Evolutionary conservation across 129 eudicot species (phyloP).

Genomic region (Artemisia annua): DNA sequence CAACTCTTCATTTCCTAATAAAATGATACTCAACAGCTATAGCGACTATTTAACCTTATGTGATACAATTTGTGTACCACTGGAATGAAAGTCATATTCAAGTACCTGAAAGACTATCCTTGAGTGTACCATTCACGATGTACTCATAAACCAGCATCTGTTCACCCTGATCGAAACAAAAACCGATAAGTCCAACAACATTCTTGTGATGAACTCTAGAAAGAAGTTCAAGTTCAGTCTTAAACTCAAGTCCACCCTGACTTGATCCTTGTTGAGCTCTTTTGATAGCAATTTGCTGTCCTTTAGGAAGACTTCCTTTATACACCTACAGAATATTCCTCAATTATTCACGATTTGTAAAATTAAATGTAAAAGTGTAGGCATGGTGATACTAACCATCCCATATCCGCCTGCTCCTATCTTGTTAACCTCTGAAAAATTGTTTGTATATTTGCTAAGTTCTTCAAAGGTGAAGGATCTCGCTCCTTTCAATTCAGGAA

Average conservation of each 20-base stretch:
- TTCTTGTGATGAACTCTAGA: constrained; percentile 57
- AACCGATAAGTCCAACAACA: constrained; percentile 45
- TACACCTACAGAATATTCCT: constrained; percentile 38
- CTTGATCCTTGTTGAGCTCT: constrained; percentile 48
- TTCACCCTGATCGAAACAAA: constrained; percentile 49
- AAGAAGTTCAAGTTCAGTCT: constrained; percentile 54
- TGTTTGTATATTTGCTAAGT: constrained; percentile 46
- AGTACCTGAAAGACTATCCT: constrained; percentile 40
- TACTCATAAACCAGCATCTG: constrained; percentile 52
- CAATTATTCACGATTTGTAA: background rate
- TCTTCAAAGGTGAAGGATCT: constrained; percentile 58
- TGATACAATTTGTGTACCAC: background rate
- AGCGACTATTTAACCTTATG: background rate
- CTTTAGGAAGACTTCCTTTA: constrained; percentile 39
- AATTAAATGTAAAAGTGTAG: background rate
- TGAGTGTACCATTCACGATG: constrained; percentile 39
- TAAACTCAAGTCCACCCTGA: constrained; percentile 50
- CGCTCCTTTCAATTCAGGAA: constrained; percentile 68
- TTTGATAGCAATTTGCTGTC: constrained; percentile 47
- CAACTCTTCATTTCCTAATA: too few relatives aligned
- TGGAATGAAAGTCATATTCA: background rate
- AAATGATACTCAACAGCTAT: background rate
- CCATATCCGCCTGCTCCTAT: constrained; percentile 63
- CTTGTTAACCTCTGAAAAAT: constrained; percentile 34
- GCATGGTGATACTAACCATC: constrained; percentile 26